These are phyloP conservation scores for Amanita brunnescens DNA, from an alignment of 768 basidiomycete genomes.

Conservation along the genomic window DNA sequence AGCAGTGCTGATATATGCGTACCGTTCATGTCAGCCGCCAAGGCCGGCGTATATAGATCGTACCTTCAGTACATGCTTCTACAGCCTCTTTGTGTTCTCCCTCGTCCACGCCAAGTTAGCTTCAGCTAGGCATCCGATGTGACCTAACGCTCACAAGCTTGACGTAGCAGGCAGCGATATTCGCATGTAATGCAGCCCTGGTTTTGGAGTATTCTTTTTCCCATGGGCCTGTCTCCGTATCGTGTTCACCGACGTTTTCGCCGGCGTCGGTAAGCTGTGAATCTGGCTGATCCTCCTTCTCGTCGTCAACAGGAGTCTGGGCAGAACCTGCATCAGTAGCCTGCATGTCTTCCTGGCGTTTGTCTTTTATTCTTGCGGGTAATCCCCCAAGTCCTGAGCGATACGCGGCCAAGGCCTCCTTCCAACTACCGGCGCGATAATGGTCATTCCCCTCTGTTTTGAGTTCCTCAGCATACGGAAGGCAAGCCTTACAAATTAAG, in stretches of 20 bases:
- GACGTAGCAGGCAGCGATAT: constrained; percentile 79
- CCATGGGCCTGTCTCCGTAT: constrained; percentile 16
- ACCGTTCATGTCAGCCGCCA: background rate
- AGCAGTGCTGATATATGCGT: constrained; percentile 51
- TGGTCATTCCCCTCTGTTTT: constrained; percentile 71
- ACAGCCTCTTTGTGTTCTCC: constrained; percentile 74
- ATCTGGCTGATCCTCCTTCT: constrained; percentile 14
- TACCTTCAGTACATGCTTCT: constrained; percentile 73
- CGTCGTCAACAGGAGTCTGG: too few species aligned
- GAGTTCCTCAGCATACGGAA: constrained; percentile 39
- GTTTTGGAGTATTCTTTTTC: constrained; percentile 44
- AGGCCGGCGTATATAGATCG: constrained; percentile 1
- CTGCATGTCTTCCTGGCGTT: too few species aligned
- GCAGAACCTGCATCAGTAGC: too few species aligned
- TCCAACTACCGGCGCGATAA: constrained; percentile 61
- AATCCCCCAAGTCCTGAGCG: constrained; percentile 56
- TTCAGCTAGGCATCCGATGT: background rate
- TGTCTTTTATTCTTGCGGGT: constrained; percentile 33
- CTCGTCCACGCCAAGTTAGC: constrained; percentile 26
- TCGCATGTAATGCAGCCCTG: constrained; percentile 73
- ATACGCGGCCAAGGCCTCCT: constrained; percentile 65
- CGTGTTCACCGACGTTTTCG: background rate
- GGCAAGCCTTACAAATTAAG: background rate
- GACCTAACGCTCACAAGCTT: constrained; percentile 49
- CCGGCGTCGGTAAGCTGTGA: background rate